Conservation (phyloP, 306 rosid species). For the Citrullus colocynthis region DNA sequence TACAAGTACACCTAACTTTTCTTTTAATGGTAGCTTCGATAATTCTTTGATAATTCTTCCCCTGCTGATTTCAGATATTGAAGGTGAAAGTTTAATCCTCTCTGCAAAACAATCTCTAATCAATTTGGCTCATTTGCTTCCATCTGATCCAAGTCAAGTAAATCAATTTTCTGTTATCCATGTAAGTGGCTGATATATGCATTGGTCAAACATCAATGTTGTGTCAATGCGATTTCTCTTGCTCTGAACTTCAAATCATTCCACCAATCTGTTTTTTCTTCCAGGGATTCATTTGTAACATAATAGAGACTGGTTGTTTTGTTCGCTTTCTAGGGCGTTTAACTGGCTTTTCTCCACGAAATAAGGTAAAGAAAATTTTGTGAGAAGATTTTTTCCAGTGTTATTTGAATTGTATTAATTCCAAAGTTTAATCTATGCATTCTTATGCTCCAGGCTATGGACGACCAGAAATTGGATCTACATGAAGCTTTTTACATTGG, state of each 20-base stretch:
- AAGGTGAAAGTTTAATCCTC: conserved; percentile 51
- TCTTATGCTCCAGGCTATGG: conserved; percentile 42
- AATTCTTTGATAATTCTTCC: not conserved
- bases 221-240: not conserved
- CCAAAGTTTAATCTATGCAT: not conserved
- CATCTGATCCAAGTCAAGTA: conserved; percentile 56
- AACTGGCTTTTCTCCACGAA: conserved; percentile 82
- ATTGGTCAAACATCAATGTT: not conserved
- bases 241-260: not conserved
- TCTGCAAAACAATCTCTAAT: conserved; percentile 77
- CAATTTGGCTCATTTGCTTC: conserved; percentile 53
- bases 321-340: conserved; percentile 86
- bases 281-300: conserved; percentile 83
- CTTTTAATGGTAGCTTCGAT: not conserved
- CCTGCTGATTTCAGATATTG: conserved; percentile 29
- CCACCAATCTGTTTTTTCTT: conserved; percentile 8
- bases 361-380: conserved; percentile 31
- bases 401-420: not conserved
- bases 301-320: conserved; percentile 87
- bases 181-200: conserved; percentile 29
- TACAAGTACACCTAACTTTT: not conserved
- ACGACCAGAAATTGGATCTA: conserved; percentile 49
- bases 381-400: not conserved
- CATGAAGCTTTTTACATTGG: conserved; percentile 68
- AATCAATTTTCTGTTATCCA: conserved; percentile 58